Conservation (phyloP, 768 basidiomycete genomes). For the Amylocystis lapponica region DNA sequence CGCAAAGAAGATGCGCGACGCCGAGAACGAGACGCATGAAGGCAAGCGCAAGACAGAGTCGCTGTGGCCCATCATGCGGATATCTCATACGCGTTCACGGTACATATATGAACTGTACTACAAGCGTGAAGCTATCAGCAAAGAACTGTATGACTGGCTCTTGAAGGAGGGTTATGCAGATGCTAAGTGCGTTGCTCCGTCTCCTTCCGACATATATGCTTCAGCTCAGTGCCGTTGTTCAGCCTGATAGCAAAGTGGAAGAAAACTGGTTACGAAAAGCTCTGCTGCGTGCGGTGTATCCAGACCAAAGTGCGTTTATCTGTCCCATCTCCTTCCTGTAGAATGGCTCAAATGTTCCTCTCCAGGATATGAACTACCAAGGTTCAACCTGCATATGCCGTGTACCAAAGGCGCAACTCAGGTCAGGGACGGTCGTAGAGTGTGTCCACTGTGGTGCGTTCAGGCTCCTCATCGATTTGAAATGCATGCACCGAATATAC, state of each 20-base stretch:
- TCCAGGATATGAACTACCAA: slow-evolving; percentile 97
- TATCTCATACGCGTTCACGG: slow-evolving; percentile 91
- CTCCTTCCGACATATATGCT: background rate
- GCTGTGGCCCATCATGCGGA: slow-evolving; percentile 94
- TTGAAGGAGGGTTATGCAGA: slow-evolving; percentile 97
- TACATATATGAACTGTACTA: slow-evolving; percentile 99
- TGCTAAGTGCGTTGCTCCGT: slow-evolving; percentile 63
- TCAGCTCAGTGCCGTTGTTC: background rate
- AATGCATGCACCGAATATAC: background rate
- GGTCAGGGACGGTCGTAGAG: slow-evolving; percentile 87
- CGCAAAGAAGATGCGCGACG: slow-evolving; percentile 98
- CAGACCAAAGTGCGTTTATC: slow-evolving; percentile 69
- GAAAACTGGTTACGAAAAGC: slow-evolving; percentile 96
- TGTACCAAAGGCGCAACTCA: slow-evolving; percentile 91
- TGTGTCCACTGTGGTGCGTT: slow-evolving; percentile 94
- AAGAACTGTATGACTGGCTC: slow-evolving; percentile 94
- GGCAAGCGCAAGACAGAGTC: slow-evolving; percentile 94
- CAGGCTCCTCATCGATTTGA: background rate
- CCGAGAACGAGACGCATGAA: slow-evolving; percentile 97
- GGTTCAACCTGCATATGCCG: slow-evolving; percentile 97
- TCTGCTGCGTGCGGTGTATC: slow-evolving; percentile 95
- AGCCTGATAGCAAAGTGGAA: slow-evolving; percentile 99
- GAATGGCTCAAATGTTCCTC: background rate
- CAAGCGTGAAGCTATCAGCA: slow-evolving; percentile 92
- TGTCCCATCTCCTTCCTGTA: background rate